Evolutionary conservation across 1,139 yeast species (phyloP), one percentile per base, ranked within the genome.

Genomic region (Spencermartinsiella ligniputridi): DNA sequence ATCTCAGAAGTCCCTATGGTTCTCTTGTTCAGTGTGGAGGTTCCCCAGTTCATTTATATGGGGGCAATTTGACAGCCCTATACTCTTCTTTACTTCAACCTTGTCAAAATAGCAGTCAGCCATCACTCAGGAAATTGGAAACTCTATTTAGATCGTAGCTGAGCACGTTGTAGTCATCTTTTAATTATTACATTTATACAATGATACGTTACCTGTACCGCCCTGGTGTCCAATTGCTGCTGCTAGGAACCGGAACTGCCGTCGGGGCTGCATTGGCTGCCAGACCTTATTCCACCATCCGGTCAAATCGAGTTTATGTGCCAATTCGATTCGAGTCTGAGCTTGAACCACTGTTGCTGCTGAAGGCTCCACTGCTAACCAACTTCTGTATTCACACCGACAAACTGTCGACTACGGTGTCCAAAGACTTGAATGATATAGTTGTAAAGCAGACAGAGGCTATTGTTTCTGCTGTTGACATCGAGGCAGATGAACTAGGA

Each of bases 331-430:
- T 40, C 24, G 49, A 42, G 24, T 40, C 48, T 6, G 53, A 48
- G 35, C 29, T 50, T 4, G 53, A 50, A 35, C 50, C 49, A 18
- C 34, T 80, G 43, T 58, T 82, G 37, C 60, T 77, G n/a, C 63
- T 69, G 36, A 66, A 63, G 36, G 68, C 76, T 33, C 94, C 95
- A 1, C 64, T 85, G 44, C 64, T 86, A 45, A 70, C 86, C 53
- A 84, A 86, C 60, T 87, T 87, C 66, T 84, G 90, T 1, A 68
- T 78, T 39, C 71, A 81, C 47, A 87, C 88, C 6, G 87, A 83
- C 54, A 70, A 75, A 3, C 68, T 72, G 37, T 78, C 83, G 50
- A 80, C 83, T 58, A 72, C 72, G 50, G 72, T 84, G 40, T 83
- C 94, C 2, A 78, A 78, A 33, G 74, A 81, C 2, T 66, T 87